Evolutionary conservation across 805 yeast species (phyloP).

Genomic region (Candida coquimbonensis): DNA sequence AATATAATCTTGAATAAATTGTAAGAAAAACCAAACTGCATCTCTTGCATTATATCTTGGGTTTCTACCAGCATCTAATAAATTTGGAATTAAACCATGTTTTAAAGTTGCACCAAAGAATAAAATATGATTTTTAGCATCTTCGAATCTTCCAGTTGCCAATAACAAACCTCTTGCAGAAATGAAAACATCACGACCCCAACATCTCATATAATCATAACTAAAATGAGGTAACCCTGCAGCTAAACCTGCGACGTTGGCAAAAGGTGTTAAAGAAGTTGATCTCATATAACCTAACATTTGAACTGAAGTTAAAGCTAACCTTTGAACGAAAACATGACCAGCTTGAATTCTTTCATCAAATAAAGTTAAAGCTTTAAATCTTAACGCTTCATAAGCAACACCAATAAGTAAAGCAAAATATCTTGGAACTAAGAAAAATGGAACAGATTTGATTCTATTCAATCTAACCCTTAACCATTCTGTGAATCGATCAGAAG

Average conservation of each 20-base stretch:
- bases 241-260: constrained; percentile 68
- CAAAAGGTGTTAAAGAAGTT: constrained; percentile 67
- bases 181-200: constrained; percentile 97
- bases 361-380: constrained; percentile 54
- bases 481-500: constrained; percentile 46
- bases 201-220: constrained; percentile 87
- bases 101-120: constrained; percentile 87
- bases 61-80: constrained; percentile 86
- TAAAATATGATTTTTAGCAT: constrained; percentile 74
- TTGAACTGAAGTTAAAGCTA: constrained; percentile 79
- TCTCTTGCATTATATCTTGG: constrained; percentile 96
- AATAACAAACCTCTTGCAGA: constrained; percentile 76
- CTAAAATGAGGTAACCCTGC: constrained; percentile 97
- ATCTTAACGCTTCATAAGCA: constrained; percentile 76
- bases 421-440: constrained; percentile 77
- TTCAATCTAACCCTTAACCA: constrained; percentile 69
- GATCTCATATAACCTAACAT: constrained; percentile 71
- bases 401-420: constrained; percentile 78
- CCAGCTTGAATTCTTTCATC: constrained; percentile 47
- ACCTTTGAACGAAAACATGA: constrained; percentile 68
- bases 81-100: constrained; percentile 91
- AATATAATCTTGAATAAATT: constrained; percentile 81
- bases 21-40: constrained; percentile 93
- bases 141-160: constrained; percentile 70
- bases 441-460: constrained; percentile 61